phyloP scores from a whole-genome alignment of 805 yeast genomes.

The Candida adriatica region DNA sequence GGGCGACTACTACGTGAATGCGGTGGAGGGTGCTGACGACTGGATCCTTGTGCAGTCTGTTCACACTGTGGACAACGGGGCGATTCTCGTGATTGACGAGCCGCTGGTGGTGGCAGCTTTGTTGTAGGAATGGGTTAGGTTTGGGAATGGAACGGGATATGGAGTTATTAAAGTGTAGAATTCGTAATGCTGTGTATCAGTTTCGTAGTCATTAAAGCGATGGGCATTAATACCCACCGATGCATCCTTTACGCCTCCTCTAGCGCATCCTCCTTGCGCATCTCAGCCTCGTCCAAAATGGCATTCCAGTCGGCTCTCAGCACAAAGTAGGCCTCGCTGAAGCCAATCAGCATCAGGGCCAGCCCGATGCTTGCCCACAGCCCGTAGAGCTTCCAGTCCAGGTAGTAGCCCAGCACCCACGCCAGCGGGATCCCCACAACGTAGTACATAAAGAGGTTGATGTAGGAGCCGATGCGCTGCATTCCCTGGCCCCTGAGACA shows the following conservation, averaged over 20 bases:
- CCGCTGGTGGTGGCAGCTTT: slow-evolving; percentile 9
- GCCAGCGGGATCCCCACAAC: slow-evolving; percentile 68
- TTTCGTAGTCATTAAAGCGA: too few species aligned
- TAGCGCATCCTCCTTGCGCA: slow-evolving; percentile 28
- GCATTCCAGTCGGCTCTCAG: slow-evolving; percentile 43
- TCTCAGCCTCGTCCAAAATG: slow-evolving; percentile 35
- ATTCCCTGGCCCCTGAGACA: slow-evolving; percentile 82
- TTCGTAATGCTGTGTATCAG: neutral
- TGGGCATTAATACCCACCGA: too few species aligned
- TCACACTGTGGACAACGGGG: slow-evolving; percentile 38
- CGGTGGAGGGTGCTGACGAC: slow-evolving; percentile 27
- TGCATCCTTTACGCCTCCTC: slow-evolving; percentile 10
- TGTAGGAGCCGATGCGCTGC: slow-evolving; percentile 68
- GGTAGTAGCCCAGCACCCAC: slow-evolving; percentile 43
- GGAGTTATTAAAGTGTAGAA: too few species aligned
- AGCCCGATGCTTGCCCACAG: slow-evolving; percentile 67
- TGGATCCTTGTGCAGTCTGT: slow-evolving; percentile 28
- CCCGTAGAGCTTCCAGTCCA: slow-evolving; percentile 42
- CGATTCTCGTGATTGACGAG: slow-evolving; percentile 33
- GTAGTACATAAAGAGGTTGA: slow-evolving; percentile 66
- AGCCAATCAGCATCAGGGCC: slow-evolving; percentile 38
- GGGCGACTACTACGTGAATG: slow-evolving; percentile 29
- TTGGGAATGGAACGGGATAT: neutral
- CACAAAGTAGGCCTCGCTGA: slow-evolving; percentile 36
- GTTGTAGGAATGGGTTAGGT: slow-evolving; percentile 1